Conservation (phyloP, 73 alveolate species). For the Diophrys appendiculata region DNA sequence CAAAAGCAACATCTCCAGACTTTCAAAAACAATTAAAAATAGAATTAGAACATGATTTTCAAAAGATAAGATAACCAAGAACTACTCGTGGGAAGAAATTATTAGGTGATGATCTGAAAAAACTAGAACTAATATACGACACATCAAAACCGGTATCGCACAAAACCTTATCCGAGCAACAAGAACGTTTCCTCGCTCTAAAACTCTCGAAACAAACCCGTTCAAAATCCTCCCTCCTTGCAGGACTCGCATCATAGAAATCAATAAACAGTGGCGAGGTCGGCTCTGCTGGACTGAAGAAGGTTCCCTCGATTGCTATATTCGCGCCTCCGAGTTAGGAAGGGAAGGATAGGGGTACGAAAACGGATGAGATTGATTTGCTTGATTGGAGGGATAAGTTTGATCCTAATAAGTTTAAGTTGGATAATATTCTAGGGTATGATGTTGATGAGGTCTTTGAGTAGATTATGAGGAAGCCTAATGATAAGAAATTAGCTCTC, state of each 20-base stretch:
- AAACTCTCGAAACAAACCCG: background rate
- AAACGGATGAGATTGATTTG: background rate
- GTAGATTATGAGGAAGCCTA: background rate
- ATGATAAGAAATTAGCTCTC: background rate
- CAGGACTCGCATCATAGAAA: no score
- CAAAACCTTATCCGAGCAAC: background rate
- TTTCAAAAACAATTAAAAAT: no score
- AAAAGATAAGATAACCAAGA: background rate
- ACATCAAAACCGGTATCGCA: background rate
- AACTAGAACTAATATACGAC: background rate
- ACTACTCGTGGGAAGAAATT: background rate
- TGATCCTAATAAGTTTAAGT: background rate
- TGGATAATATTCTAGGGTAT: background rate
- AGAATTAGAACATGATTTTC: background rate
- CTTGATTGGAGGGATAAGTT: background rate
- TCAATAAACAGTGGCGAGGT: no score
- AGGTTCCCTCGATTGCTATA: background rate
- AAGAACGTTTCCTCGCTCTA: no score
- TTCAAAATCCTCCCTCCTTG: background rate
- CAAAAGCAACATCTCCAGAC: background rate
- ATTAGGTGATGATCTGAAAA: background rate
- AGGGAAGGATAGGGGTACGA: background rate
- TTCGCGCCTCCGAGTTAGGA: background rate
- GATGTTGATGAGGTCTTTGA: background rate
- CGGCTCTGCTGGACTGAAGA: no score